Percentiles rank a stretch among this genome's conserved stretches.
These are phyloP conservation scores for Pseudocercospora eumusae DNA, from an alignment of 2,329 filamentous ascomycete species.

Conservation along the genomic window DNA sequence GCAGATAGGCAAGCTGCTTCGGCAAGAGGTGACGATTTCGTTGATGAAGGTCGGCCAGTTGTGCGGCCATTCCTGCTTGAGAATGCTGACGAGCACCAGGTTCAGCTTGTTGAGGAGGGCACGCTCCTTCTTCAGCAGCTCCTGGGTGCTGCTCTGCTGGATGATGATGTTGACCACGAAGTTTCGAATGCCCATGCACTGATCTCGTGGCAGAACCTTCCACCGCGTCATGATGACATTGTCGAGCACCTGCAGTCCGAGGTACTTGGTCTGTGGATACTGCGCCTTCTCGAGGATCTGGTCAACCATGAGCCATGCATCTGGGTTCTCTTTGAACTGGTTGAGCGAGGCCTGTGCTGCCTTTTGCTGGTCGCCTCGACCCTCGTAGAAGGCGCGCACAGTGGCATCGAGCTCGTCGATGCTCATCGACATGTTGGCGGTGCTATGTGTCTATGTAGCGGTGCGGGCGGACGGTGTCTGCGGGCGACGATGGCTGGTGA, in stretches of 20 bases:
- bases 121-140: constrained; percentile 78
- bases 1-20: constrained; percentile 93
- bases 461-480: constrained; percentile 31
- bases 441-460: constrained; percentile 19
- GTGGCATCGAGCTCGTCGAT: constrained; percentile 96
- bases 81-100: constrained; percentile 90
- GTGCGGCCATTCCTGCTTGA: constrained; percentile 99
- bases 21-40: constrained; percentile 96
- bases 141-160: constrained; percentile 85
- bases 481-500: constrained; percentile 22
- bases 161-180: constrained; percentile 99
- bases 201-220: constrained; percentile 95
- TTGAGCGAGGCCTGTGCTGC: constrained; percentile 89
- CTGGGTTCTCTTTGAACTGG: constrained; percentile 98
- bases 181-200: constrained; percentile 97
- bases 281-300: constrained; percentile 92
- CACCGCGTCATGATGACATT: constrained; percentile 98
- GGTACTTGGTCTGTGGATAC: constrained; percentile 95
- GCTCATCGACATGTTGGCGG: constrained; percentile 61
- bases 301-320: constrained; percentile 96
- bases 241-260: constrained; percentile 94
- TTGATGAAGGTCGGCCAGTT: constrained; percentile 99
- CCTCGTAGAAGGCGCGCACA: constrained; percentile 96
- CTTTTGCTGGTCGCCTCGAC: constrained; percentile 95
- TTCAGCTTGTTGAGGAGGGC: constrained; percentile 98